Evolutionary conservation across 1,139 yeast species (phyloP).

Genomic region (Waltiozyma sp.): DNA sequence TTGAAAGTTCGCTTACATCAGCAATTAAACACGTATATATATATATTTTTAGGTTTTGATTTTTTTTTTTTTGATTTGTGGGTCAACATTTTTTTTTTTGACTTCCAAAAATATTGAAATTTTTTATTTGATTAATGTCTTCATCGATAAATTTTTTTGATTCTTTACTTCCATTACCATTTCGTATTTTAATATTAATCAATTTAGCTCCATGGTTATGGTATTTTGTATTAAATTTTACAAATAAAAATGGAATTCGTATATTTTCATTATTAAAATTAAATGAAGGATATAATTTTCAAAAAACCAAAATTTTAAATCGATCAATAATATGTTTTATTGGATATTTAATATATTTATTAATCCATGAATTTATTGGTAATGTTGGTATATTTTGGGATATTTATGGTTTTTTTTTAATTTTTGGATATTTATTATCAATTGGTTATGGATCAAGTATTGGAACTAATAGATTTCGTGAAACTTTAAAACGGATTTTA

Average conservation of each 20-base stretch:
- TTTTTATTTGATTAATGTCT: too few species aligned
- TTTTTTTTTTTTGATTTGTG: too few species aligned
- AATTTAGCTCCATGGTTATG: constrained; percentile 14
- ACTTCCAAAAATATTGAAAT: too few species aligned
- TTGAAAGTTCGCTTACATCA: too few species aligned
- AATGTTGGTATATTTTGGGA: constrained; percentile 9
- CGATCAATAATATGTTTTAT: constrained; percentile 4
- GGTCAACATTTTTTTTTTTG: too few species aligned
- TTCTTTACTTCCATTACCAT: constrained; percentile 13
- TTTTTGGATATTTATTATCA: not conserved
- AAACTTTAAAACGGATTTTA: constrained; percentile 42
- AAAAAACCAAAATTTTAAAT: too few species aligned
- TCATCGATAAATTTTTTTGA: constrained; percentile 6
- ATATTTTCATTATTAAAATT: constrained; percentile 7
- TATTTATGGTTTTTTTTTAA: constrained; percentile 22
- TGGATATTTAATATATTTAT: constrained; percentile 3
- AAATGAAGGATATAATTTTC: constrained; percentile 2
- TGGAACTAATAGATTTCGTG: constrained; percentile 36
- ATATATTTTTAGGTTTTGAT: too few species aligned
- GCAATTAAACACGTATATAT: too few species aligned
- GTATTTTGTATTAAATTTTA: constrained; percentile 7
- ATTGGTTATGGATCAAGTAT: constrained; percentile 9
- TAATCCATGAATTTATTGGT: constrained; percentile 2
- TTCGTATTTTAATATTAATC: constrained; percentile 9
- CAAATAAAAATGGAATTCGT: constrained; percentile 4